Percentiles rank a stretch among this genome's conserved stretches.
phyloP scores from a whole-genome alignment of 768 basidiomycete genomes.

The Royoungia palumana region DNA sequence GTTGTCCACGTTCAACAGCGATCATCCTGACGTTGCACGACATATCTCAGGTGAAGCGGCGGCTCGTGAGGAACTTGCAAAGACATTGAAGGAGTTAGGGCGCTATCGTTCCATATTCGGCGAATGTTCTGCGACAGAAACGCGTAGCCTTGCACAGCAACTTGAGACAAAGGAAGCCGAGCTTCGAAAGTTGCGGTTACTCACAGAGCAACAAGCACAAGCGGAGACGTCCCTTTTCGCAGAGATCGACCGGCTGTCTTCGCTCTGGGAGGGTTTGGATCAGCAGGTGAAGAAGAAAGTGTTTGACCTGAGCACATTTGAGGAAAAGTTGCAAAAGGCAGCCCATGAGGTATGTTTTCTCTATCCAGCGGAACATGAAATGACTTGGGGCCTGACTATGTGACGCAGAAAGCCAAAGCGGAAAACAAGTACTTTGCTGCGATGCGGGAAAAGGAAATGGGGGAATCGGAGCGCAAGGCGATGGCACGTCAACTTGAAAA shows the following conservation, averaged over 20 bases:
- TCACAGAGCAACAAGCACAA: constrained; percentile 61
- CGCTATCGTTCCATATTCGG: constrained; percentile 67
- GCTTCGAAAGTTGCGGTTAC: constrained; percentile 55
- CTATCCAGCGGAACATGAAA: not conserved
- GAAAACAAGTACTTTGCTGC: constrained; percentile 93
- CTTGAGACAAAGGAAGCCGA: constrained; percentile 69
- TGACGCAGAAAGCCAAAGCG: constrained; percentile 81
- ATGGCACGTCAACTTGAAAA: constrained; percentile 54
- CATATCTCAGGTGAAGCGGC: constrained; percentile 50
- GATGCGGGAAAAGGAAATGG: constrained; percentile 85
- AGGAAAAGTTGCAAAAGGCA: constrained; percentile 66
- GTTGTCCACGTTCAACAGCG: constrained; percentile 41
- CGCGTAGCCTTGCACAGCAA: constrained; percentile 46
- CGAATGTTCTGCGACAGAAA: constrained; percentile 49
- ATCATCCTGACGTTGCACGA: constrained; percentile 51
- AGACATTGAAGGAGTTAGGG: constrained; percentile 46
- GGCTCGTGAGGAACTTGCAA: constrained; percentile 46
- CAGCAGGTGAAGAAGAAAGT: constrained; percentile 80
- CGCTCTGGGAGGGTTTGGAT: constrained; percentile 83
- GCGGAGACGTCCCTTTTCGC: constrained; percentile 73
- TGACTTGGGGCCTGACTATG: not conserved
- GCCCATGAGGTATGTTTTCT: constrained; percentile 59
- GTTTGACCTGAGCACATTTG: constrained; percentile 70
- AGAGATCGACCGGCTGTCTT: constrained; percentile 82
- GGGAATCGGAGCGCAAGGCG: constrained; percentile 72